Percentiles rank a stretch among this genome's conserved stretches.
These are phyloP conservation scores for Erigeron canadensis DNA, from an alignment of 129 eudicot genomes.

Conservation along the genomic window DNA sequence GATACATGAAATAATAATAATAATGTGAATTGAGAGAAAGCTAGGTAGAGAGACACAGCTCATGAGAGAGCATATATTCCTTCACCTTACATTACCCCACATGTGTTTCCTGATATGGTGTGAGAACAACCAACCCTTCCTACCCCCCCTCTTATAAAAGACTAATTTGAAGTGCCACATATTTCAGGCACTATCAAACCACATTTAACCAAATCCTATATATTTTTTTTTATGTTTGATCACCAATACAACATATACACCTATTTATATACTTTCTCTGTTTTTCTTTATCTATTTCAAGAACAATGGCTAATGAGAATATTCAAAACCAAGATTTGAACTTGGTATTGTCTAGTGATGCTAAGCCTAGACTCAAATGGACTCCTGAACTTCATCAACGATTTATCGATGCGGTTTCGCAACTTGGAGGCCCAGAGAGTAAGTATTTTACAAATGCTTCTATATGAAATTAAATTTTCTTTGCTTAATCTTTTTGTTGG, in stretches of 20 bases:
- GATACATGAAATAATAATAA: slow-evolving; percentile 39
- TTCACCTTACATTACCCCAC: slow-evolving; percentile 74
- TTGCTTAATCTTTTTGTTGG: slow-evolving; percentile 15
- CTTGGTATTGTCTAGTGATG: slow-evolving; percentile 83
- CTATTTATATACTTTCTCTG: slow-evolving; percentile 20
- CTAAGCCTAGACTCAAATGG: slow-evolving; percentile 95
- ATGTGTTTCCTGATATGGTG: slow-evolving; percentile 93
- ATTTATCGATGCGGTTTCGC: slow-evolving; percentile 68
- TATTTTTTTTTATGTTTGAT: slow-evolving; percentile 37
- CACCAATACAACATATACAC: slow-evolving; percentile 23
- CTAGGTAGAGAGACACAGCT: slow-evolving; percentile 57
- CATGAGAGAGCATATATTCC: slow-evolving; percentile 86
- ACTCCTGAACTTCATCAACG: slow-evolving; percentile 77
- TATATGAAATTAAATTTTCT: neutral
- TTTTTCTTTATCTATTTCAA: slow-evolving; percentile 30
- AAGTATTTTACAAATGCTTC: slow-evolving; percentile 14
- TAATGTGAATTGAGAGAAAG: slow-evolving; percentile 56
- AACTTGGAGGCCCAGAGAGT: slow-evolving; percentile 97
- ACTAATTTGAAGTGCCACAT: slow-evolving; percentile 35
- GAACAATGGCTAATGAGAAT: slow-evolving; percentile 59
- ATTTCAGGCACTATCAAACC: slow-evolving; percentile 38
- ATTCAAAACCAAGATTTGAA: slow-evolving; percentile 57
- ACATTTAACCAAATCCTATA: slow-evolving; percentile 24
- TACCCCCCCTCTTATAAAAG: slow-evolving; percentile 50
- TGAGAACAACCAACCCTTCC: slow-evolving; percentile 60